phyloP scores from a whole-genome alignment of 2,329 filamentous ascomycete genomes.

The Neospermospora avenae region DNA sequence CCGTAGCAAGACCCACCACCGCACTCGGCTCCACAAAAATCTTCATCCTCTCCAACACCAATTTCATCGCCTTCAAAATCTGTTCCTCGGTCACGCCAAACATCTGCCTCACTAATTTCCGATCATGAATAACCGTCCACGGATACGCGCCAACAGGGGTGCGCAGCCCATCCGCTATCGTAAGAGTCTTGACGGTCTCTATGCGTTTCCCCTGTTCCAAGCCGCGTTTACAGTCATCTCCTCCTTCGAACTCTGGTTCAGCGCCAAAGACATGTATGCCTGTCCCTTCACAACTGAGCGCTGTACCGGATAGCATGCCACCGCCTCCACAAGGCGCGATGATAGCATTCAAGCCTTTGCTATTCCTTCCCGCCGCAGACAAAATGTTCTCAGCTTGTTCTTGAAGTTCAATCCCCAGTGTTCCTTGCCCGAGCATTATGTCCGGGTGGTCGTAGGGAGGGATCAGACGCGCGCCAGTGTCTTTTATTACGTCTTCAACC shows the following conservation, averaged over 20 bases:
- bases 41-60: constrained; percentile 87
- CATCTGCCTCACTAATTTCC: constrained; percentile 65
- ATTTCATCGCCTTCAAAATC: constrained; percentile 70
- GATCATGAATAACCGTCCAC: constrained; percentile 73
- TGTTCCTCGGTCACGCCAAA: constrained; percentile 76
- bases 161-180: constrained; percentile 83
- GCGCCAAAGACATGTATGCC: constrained; percentile 78
- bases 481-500: constrained; percentile 61
- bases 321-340: constrained; percentile 85
- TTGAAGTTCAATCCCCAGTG: constrained; percentile 77
- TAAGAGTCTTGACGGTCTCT: constrained; percentile 66
- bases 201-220: constrained; percentile 63
- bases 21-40: constrained; percentile 85
- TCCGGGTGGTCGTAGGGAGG: constrained; percentile 92
- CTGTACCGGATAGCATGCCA: constrained; percentile 80
- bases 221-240: constrained; percentile 76
- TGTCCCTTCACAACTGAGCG: constrained; percentile 70
- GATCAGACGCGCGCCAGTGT: constrained; percentile 75
- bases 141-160: constrained; percentile 76
- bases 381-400: constrained; percentile 63
- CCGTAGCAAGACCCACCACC: constrained; percentile 79
- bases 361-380: constrained; percentile 19
- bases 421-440: constrained; percentile 93
- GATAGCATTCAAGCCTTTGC: constrained; percentile 59
- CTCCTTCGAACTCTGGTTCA: constrained; percentile 79